Base-by-base conservation (phyloP, 345 rosid species). In the Lumnitzera littorea region DNA sequence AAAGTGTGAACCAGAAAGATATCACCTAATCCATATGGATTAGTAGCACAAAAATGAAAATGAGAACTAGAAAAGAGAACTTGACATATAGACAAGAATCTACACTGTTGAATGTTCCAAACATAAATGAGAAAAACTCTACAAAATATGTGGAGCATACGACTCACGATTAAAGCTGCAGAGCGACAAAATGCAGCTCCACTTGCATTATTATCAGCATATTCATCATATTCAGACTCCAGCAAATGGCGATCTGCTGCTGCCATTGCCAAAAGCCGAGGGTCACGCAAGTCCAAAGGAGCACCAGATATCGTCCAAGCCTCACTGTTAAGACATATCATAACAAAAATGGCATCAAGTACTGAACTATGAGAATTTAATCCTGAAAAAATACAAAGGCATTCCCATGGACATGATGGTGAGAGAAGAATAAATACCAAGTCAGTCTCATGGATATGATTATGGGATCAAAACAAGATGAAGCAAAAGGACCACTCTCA, bases 101-200 rank as follows among this genome's bases (percentile, higher is more conserved):
- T 36, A 7, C 43, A 36, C 43, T 36, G 7, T 5, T 7, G 43
- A 36, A 7, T 9, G 0, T 36, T 36, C 43, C 7, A 36, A 36
- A 36, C 43, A 36, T 36, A 5, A 4, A 36, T 36, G 43, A 36
- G 43, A 36, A 36, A 5, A 36, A 5, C 7, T 36, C 11, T 4
- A 36, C 43, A 36, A 36, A 36, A 5, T 36, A 20, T 36, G 7
- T 7, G 11, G 11, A 36, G 43, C 43, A 36, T 25, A 62, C 7
- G 48, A 53, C 96, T 81, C 81, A 94, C 99, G 53, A 89, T 81
- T 62, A 94, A 78, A 68, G 96, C 97, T 27, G 94, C 95, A 51
- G 99, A 90, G 63, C 99, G 99, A 65, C 96, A 88, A 72, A 90
- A 94, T 67, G 97, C 96, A 29, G 97, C 95, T 78, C 99, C 97